Evolutionary conservation across 2,329 filamentous ascomycete species (phyloP).

Genomic region (Magnaporthiopsis rhizophila): DNA sequence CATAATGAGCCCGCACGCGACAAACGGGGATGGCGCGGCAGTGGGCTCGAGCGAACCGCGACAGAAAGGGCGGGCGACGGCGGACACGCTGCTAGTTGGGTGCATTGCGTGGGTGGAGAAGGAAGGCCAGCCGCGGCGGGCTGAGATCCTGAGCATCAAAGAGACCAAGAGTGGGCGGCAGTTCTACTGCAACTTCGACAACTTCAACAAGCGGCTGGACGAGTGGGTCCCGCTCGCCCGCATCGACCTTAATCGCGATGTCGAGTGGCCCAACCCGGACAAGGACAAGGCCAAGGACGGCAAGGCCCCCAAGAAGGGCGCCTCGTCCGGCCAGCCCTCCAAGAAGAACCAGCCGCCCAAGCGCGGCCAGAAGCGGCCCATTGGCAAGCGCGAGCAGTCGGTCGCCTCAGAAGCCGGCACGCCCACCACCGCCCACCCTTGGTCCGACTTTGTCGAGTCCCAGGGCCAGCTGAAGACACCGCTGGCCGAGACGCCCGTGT

Average conservation of each 20-base stretch:
- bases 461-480: constrained; percentile 21
- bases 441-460: constrained; percentile 43
- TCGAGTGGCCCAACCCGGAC: constrained; percentile 92
- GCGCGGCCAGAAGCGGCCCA: constrained; percentile 38
- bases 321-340: constrained; percentile 40
- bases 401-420: constrained; percentile 37
- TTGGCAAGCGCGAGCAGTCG: constrained; percentile 46
- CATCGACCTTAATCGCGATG: constrained; percentile 81
- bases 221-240: constrained; percentile 84
- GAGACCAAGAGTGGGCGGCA: constrained; percentile 80
- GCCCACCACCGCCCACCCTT: constrained; percentile 33
- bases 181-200: constrained; percentile 96
- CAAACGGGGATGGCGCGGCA: constrained; percentile 38
- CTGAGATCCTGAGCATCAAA: constrained; percentile 92
- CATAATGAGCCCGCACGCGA: constrained; percentile 47
- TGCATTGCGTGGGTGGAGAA: constrained; percentile 56
- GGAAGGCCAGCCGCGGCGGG: constrained; percentile 80
- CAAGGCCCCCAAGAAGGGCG: constrained; percentile 64
- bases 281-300: constrained; percentile 69
- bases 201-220: constrained; percentile 81
- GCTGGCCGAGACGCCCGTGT: constrained; percentile 9
- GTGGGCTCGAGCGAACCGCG: constrained; percentile 50
- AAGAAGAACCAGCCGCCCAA: constrained; percentile 50
- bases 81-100: constrained; percentile 65
- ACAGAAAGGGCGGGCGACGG: constrained; percentile 73